Conservation (phyloP, 2,329 filamentous ascomycete genomes). For the Monilinia aucupariae region DNA sequence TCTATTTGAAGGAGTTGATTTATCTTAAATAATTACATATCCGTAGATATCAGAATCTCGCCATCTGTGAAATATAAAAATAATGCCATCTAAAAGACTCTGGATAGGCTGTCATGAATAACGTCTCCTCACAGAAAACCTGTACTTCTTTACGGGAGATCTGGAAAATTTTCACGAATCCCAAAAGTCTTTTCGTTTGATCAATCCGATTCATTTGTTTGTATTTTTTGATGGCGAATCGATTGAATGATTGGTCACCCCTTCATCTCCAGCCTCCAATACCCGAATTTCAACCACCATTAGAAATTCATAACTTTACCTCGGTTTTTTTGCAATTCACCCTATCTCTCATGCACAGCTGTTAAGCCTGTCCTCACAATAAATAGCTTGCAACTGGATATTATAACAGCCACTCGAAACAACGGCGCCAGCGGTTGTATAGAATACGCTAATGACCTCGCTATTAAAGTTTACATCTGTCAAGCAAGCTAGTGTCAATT, state of each 20-base stretch:
- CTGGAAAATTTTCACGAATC: neutral
- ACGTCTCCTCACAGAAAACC: neutral
- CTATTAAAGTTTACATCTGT: neutral
- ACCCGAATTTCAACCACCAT: no score
- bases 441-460: neutral
- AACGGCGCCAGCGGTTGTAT: neutral
- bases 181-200: neutral
- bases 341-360: neutral
- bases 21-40: no score
- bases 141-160: neutral
- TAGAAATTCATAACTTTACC: neutral
- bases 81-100: no score
- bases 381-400: constrained; percentile 1
- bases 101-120: neutral
- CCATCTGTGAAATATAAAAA: no score
- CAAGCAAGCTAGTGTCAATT: neutral
- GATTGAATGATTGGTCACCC: neutral
- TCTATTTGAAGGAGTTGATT: no score
- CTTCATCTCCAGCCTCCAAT: neutral
- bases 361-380: neutral
- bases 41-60: no score
- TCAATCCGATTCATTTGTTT: neutral
- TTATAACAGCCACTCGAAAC: neutral
- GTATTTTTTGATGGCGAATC: neutral
- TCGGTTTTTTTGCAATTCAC: neutral